Evolutionary conservation across 768 basidiomycete species (phyloP).

Genomic region (Suillus cothurnatus): DNA sequence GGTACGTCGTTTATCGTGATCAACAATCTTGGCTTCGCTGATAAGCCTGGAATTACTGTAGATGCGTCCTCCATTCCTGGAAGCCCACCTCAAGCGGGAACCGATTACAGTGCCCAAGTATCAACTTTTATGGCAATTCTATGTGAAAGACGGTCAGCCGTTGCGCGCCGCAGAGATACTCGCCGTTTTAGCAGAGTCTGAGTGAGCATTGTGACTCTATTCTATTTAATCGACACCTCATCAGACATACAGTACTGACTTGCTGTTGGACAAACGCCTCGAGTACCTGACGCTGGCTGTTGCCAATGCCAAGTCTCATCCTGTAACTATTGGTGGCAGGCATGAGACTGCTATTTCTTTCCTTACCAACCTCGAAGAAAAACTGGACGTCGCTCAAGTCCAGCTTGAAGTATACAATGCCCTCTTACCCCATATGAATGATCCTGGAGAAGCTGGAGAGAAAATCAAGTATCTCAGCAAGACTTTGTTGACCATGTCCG

Average conservation of each 20-base stretch:
- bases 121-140: slow-evolving; percentile 96
- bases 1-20: slow-evolving; percentile 46
- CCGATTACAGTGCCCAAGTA: slow-evolving; percentile 79
- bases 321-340: slow-evolving; percentile 70
- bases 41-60: slow-evolving; percentile 31
- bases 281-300: slow-evolving; percentile 95
- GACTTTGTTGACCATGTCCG: slow-evolving; percentile 76
- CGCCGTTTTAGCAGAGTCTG: slow-evolving; percentile 79
- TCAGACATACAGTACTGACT: slow-evolving; percentile 53
- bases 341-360: slow-evolving; percentile 94
- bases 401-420: slow-evolving; percentile 88
- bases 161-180: slow-evolving; percentile 88
- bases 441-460: slow-evolving; percentile 63
- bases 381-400: slow-evolving; percentile 94
- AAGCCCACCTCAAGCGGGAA: slow-evolving; percentile 82
- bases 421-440: slow-evolving; percentile 60
- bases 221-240: background rate
- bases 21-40: slow-evolving; percentile 13
- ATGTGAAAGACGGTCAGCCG: slow-evolving; percentile 89
- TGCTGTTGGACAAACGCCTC: slow-evolving; percentile 72
- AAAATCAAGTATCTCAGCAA: slow-evolving; percentile 61
- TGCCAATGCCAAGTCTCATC: slow-evolving; percentile 95
- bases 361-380: slow-evolving; percentile 93
- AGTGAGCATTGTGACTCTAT: slow-evolving; percentile 48
- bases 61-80: slow-evolving; percentile 88